Evolutionary conservation across 768 basidiomycete species (phyloP), one percentile per base, ranked within the genome.

Genomic region (Boletus sp.): DNA sequence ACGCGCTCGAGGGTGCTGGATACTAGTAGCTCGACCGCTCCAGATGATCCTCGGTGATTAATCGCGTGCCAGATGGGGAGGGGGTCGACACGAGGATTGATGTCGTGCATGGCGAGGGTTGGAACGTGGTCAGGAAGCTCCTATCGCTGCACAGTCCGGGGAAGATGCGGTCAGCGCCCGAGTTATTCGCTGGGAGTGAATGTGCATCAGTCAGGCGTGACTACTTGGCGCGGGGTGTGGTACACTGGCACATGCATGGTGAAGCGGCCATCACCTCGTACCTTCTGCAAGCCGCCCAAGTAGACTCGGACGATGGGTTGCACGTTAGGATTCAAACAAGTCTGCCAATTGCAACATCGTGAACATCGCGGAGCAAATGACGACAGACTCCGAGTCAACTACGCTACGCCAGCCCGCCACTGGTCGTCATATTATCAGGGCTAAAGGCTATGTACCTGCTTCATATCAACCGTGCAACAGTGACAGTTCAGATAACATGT

Each of bases 21-120:
- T 25, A 50, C 51, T n/a, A 25, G 25, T 25, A 25, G 25, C 54
- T 54, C 51, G 53, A 64, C 58, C 52, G 39, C 49, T 50, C 56
- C 48, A 55, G 45, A 52, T 38, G 53, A 47, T 58, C 57, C 50
- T 62, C 63, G 63, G 63, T 59, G 37, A 65, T 65, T 64, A 65
- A 48, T 49, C 47, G 59, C 53, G 53, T 41, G 52, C 7, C 17
- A 35, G 44, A 32, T 44, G 7, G 34, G 52, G 38, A 21, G 38
- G 27, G 47, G 46, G 52, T 57, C 10, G 23, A 53, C 60, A 62
- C 60, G 64, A 63, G 64, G 54, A 29, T 21, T 37, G 30, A 50
- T 44, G 21, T 25, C 49, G 43, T 27, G 52, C 33, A 53, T 47
- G 39, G 49, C 46, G 15, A 23, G 21, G 54, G 55, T n/a, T 38